phyloP scores from a whole-genome alignment of 768 basidiomycete species.

The Leccinum boreale region DNA sequence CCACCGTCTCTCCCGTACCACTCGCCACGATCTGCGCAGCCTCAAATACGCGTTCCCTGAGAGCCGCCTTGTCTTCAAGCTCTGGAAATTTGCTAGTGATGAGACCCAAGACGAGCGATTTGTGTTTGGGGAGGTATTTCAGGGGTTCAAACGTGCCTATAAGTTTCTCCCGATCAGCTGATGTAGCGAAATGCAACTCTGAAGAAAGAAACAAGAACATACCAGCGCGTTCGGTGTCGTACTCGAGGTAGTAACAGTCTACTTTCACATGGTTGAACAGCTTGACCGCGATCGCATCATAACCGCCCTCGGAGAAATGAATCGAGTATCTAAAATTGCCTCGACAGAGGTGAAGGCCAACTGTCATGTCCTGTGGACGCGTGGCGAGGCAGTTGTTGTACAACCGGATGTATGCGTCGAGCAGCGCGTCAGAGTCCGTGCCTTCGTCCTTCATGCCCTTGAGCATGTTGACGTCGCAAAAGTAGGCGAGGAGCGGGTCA shows the following conservation, averaged over 20 bases:
- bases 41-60: constrained; percentile 39
- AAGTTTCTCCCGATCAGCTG: not conserved
- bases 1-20: constrained; percentile 35
- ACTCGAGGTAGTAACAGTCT: constrained; percentile 46
- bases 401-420: constrained; percentile 54
- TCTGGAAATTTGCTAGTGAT: constrained; percentile 42
- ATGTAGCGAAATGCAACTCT: not conserved
- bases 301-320: constrained; percentile 46
- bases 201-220: not conserved
- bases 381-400: constrained; percentile 38
- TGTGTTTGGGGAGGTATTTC: constrained; percentile 32
- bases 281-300: constrained; percentile 43
- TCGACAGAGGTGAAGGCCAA: constrained; percentile 44
- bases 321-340: constrained; percentile 32
- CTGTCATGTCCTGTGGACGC: constrained; percentile 38
- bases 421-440: constrained; percentile 58
- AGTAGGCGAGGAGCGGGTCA: constrained; percentile 53
- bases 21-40: constrained; percentile 43
- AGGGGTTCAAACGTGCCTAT: constrained; percentile 33
- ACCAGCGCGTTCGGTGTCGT: constrained; percentile 47
- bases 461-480: constrained; percentile 58
- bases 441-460: constrained; percentile 57
- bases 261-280: constrained; percentile 44
- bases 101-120: constrained; percentile 41
- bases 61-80: constrained; percentile 41